These are phyloP conservation scores for Lachancea kluyveri DNA, from an alignment of 805 yeast genomes.

Conservation along the genomic window DNA sequence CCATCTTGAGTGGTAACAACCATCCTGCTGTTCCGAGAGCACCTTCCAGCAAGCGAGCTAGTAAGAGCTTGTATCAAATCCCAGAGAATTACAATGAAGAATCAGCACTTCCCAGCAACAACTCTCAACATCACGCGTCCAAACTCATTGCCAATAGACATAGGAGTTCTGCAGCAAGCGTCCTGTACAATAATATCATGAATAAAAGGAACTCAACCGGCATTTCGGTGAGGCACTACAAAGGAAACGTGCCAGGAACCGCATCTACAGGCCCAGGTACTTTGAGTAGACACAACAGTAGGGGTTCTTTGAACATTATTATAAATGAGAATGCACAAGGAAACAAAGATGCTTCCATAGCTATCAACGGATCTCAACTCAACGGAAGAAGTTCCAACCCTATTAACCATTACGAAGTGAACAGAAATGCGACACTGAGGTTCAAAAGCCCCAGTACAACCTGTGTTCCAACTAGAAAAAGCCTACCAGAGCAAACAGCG, in stretches of 20 bases:
- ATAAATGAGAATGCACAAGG: constrained; percentile 1
- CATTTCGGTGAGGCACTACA: constrained; percentile 4
- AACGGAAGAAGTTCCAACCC: constrained; percentile 16
- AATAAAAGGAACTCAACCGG: constrained; percentile 6
- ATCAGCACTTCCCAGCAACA: constrained; percentile 7
- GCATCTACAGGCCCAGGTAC: constrained; percentile 1
- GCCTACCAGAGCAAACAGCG: not conserved
- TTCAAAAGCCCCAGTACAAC: constrained; percentile 13
- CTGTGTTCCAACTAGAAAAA: constrained; percentile 3
- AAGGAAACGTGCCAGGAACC: not conserved
- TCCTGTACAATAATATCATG: constrained; percentile 11
- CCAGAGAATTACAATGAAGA: constrained; percentile 11
- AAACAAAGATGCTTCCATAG: not conserved
- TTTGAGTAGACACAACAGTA: not conserved
- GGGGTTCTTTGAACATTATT: not conserved
- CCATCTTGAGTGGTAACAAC: constrained; percentile 4
- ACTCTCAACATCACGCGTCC: constrained; percentile 4
- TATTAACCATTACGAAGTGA: constrained; percentile 15
- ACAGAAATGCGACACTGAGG: constrained; percentile 13
- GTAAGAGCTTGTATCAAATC: constrained; percentile 10
- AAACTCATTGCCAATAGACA: constrained; percentile 8
- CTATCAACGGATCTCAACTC: too few species aligned
- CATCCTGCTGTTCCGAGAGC: constrained; percentile 6
- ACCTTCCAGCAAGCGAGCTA: constrained; percentile 6
- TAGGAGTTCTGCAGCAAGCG: constrained; percentile 12